Evolutionary conservation across 371 early-diverging fungal genomes (phyloP).

Genomic region (Polyrhizophydium stewartii): DNA sequence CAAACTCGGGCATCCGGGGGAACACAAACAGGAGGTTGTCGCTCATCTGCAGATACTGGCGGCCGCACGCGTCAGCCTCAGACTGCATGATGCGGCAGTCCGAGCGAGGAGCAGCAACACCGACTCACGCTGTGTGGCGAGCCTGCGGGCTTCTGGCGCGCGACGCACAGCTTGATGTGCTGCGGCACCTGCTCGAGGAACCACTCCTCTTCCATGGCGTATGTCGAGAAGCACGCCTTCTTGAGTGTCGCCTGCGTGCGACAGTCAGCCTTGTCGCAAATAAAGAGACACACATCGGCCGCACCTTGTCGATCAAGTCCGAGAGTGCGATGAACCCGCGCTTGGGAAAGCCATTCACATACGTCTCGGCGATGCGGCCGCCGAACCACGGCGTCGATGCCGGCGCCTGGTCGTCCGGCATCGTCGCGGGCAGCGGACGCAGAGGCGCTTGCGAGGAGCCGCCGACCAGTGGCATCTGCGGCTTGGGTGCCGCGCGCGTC

Average conservation of each 20-base stretch:
- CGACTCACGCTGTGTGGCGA: background rate
- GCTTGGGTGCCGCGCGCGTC: too few relatives aligned
- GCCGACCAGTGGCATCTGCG: too few relatives aligned
- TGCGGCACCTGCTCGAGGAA: slow-evolving; percentile 6
- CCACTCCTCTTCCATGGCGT: slow-evolving; percentile 21
- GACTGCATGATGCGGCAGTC: background rate
- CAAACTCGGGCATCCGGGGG: slow-evolving; percentile 4
- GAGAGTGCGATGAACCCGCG: slow-evolving; percentile 9
- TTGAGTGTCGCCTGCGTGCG: too few relatives aligned
- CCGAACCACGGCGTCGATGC: too few relatives aligned
- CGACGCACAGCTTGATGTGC: slow-evolving; percentile 7
- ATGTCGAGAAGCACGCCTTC: slow-evolving; percentile 14
- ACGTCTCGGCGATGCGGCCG: too few relatives aligned
- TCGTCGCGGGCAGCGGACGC: too few relatives aligned
- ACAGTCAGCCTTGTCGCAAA: too few relatives aligned
- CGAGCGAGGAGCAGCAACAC: background rate
- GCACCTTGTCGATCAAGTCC: slow-evolving; percentile 9
- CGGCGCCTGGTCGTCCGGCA: too few relatives aligned
- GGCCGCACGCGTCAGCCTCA: background rate
- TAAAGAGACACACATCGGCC: too few relatives aligned
- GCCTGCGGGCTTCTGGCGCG: slow-evolving; percentile 8
- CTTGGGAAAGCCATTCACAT: too few relatives aligned
- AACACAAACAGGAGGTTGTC: background rate
- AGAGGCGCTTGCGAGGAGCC: too few relatives aligned
- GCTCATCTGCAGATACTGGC: too few relatives aligned